Conservation (phyloP, 164 flowering plant species). For the Pachysandra terminalis region DNA sequence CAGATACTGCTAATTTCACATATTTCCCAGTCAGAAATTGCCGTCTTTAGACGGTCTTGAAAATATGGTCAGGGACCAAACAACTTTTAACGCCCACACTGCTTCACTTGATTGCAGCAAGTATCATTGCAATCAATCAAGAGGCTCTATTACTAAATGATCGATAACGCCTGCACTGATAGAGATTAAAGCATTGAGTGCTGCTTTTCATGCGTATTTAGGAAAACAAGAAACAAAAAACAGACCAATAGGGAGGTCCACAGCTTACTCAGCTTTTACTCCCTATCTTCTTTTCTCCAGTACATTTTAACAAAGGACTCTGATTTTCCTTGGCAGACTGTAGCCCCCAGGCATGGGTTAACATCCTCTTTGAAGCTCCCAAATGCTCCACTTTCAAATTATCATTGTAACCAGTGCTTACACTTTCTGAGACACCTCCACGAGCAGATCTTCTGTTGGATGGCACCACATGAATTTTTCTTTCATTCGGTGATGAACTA, state of each 20-base stretch:
- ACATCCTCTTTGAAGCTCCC: constrained; percentile 91
- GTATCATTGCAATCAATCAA: not conserved
- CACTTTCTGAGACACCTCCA: constrained; percentile 18
- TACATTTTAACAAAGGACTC: constrained; percentile 20
- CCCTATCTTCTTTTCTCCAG: constrained; percentile 14
- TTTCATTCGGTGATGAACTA: constrained; percentile 11
- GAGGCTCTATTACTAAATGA: too few species aligned
- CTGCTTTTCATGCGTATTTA: not conserved
- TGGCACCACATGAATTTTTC: constrained; percentile 13
- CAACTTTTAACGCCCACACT: too few species aligned
- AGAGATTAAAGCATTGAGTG: not conserved
- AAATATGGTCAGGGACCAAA: not conserved
- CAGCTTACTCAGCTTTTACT: constrained; percentile 3
- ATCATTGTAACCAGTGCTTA: constrained; percentile 25
- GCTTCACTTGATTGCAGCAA: not conserved
- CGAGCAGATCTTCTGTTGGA: constrained; percentile 6
- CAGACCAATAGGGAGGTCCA: not conserved
- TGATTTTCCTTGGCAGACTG: constrained; percentile 30
- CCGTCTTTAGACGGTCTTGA: too few species aligned
- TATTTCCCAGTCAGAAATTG: not conserved
- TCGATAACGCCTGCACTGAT: too few species aligned
- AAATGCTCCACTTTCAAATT: constrained; percentile 44
- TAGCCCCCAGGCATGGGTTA: constrained; percentile 75
- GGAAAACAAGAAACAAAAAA: not conserved
- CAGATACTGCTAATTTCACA: not conserved